Evolutionary conservation across 257 asterid genomes (phyloP).

Genomic region (Galeopsis tetrahit): DNA sequence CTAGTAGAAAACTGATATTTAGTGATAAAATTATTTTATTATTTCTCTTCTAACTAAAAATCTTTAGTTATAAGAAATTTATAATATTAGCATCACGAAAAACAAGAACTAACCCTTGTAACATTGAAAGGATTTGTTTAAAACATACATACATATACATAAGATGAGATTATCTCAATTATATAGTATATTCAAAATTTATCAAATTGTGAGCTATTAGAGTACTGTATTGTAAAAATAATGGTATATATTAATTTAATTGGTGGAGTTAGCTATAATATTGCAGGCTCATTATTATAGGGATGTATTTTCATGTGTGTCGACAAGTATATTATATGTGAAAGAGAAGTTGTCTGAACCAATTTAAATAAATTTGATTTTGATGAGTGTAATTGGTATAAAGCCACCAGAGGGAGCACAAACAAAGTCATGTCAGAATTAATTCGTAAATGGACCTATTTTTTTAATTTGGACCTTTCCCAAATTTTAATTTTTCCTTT

Average conservation of each 20-base stretch:
- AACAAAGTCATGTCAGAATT: conserved; percentile 27
- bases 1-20: too few relatives aligned
- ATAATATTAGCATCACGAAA: too few relatives aligned
- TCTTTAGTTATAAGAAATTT: too few relatives aligned
- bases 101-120: too few relatives aligned
- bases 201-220: background rate
- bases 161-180: background rate
- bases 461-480: background rate
- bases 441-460: background rate
- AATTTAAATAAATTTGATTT: conserved; percentile 5
- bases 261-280: too few relatives aligned
- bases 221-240: too few relatives aligned
- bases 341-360: conserved; percentile 29
- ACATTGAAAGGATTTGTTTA: too few relatives aligned
- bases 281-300: conserved; percentile 4
- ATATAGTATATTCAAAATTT: too few relatives aligned
- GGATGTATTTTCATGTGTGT: conserved; percentile 12
- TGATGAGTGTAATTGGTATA: background rate
- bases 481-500: background rate
- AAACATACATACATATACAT: too few relatives aligned
- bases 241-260: background rate
- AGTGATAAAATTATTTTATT: too few relatives aligned
- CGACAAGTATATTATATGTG: conserved; percentile 31
- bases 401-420: conserved; percentile 2
- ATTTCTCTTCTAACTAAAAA: too few relatives aligned